Conservation (phyloP, 352 stramenopile genomes). For the Pythium rishiriense region DNA sequence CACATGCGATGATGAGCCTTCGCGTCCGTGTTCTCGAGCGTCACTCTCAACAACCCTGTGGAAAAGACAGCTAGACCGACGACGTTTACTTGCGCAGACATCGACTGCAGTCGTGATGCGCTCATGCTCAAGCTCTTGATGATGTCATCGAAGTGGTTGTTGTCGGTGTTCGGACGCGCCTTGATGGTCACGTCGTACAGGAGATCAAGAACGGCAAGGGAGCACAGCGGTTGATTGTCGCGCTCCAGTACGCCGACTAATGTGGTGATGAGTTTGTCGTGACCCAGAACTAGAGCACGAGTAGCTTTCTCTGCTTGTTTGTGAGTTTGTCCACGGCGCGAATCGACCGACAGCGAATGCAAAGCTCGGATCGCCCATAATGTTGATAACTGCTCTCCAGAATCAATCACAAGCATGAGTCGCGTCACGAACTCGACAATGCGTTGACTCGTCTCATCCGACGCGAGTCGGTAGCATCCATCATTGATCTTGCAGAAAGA, state of each 20-base stretch:
- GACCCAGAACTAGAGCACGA: constrained; percentile 59
- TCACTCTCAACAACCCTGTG: constrained; percentile 64
- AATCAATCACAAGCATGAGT: constrained; percentile 34
- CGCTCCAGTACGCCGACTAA: constrained; percentile 52
- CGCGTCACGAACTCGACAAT: constrained; percentile 17
- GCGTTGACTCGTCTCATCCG: constrained; percentile 42
- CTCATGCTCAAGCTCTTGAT: constrained; percentile 61
- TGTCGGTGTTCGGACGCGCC: constrained; percentile 65
- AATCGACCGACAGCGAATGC: constrained; percentile 63
- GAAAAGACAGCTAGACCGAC: constrained; percentile 59
- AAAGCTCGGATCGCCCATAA: constrained; percentile 64
- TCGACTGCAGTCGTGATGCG: constrained; percentile 45
- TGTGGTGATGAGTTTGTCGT: constrained; percentile 61
- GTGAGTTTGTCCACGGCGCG: constrained; percentile 34
- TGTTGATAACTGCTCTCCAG: constrained; percentile 49
- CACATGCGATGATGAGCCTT: constrained; percentile 65
- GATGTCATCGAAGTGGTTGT: constrained; percentile 74
- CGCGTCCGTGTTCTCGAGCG: constrained; percentile 69
- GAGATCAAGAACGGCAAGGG: constrained; percentile 60
- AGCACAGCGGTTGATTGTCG: constrained; percentile 45
- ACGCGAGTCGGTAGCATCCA: constrained; percentile 63
- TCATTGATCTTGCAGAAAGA: constrained; percentile 74
- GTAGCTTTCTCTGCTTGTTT: constrained; percentile 55
- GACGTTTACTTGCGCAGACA: constrained; percentile 49
- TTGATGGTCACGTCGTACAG: constrained; percentile 63